phyloP scores from a whole-genome alignment of 2,329 filamentous ascomycete species.

The Penicillium vulpinum region DNA sequence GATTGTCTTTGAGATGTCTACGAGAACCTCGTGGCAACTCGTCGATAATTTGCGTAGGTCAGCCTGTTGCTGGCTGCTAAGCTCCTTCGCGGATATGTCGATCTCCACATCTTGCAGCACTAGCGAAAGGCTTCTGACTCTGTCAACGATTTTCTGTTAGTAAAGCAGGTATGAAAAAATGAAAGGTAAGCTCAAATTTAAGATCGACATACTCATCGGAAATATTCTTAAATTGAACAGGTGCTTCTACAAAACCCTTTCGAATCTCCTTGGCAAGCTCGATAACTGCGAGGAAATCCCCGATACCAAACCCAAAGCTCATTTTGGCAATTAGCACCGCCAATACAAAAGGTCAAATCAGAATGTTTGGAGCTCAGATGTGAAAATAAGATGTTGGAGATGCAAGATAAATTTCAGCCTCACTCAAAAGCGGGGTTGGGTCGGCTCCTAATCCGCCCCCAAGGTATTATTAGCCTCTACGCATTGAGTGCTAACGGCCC shows the following conservation, averaged over 20 bases:
- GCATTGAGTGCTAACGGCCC: no score
- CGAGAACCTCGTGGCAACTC: not conserved
- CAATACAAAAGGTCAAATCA: not conserved
- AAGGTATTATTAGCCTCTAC: no score
- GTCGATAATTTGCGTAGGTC: not conserved
- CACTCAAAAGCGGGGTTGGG: not conserved
- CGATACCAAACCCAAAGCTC: conserved; percentile 14
- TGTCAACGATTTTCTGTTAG: not conserved
- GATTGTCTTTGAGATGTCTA: not conserved
- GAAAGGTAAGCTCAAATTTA: not conserved
- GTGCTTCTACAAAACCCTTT: conserved; percentile 4
- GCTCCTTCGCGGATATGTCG: not conserved
- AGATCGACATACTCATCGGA: conserved; percentile 3
- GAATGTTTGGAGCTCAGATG: not conserved
- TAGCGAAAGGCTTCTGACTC: not conserved
- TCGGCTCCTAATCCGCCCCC: not conserved
- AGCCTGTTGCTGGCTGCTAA: not conserved
- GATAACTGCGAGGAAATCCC: conserved; percentile 12
- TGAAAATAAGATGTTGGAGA: not conserved
- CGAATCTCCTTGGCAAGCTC: not conserved
- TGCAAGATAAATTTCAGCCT: not conserved
- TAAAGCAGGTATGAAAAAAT: not conserved
- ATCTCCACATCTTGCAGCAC: not conserved
- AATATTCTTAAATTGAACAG: conserved; percentile 8
- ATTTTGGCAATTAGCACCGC: not conserved